Conservation (phyloP, 345 rosid species). For the Bretschneidera sinensis region DNA sequence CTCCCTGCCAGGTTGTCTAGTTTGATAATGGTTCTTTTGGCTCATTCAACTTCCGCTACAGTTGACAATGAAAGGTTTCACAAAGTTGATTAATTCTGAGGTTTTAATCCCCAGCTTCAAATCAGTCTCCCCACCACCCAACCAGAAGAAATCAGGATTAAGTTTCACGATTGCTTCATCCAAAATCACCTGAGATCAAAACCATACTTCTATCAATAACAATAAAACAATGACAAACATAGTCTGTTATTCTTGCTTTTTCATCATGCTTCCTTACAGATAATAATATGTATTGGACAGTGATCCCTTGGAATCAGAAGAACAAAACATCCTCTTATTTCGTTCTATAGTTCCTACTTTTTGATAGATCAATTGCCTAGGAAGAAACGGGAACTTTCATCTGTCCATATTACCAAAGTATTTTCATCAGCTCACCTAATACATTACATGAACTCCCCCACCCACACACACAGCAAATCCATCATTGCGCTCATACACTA, state of each 20-base stretch:
- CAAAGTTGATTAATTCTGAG: slow-evolving; percentile 57
- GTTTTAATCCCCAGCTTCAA: slow-evolving; percentile 85
- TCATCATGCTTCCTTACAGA: not conserved
- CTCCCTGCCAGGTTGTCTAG: not conserved
- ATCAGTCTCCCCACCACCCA: slow-evolving; percentile 89
- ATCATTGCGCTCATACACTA: not conserved
- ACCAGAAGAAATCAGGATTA: slow-evolving; percentile 79
- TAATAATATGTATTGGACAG: not conserved
- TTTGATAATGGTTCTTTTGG: not conserved
- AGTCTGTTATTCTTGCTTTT: not conserved
- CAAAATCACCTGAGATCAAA: slow-evolving; percentile 70
- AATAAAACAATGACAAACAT: not conserved
- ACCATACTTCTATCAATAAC: not conserved
- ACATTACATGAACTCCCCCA: not conserved
- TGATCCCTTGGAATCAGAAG: not conserved
- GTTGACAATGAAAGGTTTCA: slow-evolving; percentile 66
- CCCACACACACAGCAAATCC: not conserved
- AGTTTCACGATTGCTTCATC: slow-evolving; percentile 87
- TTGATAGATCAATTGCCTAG: too few relatives aligned
- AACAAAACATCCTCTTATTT: not conserved
- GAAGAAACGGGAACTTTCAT: too few relatives aligned
- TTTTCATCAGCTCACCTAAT: too few relatives aligned
- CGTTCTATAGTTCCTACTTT: too few relatives aligned
- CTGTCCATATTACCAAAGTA: too few relatives aligned
- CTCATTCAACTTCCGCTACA: slow-evolving; percentile 37